These are phyloP conservation scores for Nannochloris sp. DNA, from an alignment of 139 green algal species.

Conservation along the genomic window DNA sequence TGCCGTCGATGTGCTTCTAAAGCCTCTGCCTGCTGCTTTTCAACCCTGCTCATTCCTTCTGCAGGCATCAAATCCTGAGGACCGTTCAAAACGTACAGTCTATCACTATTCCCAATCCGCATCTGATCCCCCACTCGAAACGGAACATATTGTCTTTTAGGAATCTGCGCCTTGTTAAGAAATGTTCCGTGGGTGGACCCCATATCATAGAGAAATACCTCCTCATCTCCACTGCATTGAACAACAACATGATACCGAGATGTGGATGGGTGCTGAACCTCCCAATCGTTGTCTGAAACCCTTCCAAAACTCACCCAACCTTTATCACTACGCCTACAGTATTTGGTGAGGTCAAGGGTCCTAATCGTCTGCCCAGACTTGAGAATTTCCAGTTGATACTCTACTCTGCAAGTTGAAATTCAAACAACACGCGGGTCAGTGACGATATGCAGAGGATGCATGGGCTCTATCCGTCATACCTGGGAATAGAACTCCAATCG, in stretches of 20 bases:
- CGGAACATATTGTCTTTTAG: slow-evolving; percentile 38
- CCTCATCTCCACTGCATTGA: slow-evolving; percentile 47
- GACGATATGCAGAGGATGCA: too few species aligned
- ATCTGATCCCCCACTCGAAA: slow-evolving; percentile 79
- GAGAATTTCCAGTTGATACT: slow-evolving; percentile 50
- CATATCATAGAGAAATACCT: slow-evolving; percentile 77
- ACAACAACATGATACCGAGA: slow-evolving; percentile 55
- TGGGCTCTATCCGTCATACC: too few species aligned
- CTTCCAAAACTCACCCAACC: slow-evolving; percentile 56
- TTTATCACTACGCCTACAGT: slow-evolving; percentile 15
- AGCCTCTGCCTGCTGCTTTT: slow-evolving; percentile 34
- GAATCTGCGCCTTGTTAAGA: slow-evolving; percentile 78
- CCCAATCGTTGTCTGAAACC: slow-evolving; percentile 43
- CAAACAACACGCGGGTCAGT: not conserved
- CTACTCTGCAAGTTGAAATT: not conserved
- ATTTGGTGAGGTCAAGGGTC: slow-evolving; percentile 14
- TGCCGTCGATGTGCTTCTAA: slow-evolving; percentile 42
- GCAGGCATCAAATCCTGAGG: slow-evolving; percentile 76
- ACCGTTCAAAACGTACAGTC: slow-evolving; percentile 72
- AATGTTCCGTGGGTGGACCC: slow-evolving; percentile 81
- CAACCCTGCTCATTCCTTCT: slow-evolving; percentile 54
- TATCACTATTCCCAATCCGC: slow-evolving; percentile 69
- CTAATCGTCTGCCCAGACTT: slow-evolving; percentile 53
- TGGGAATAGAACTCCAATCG: too few species aligned
- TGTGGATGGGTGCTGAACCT: slow-evolving; percentile 70